A percentile compares a stretch with the other conserved stretches of the same genome.
phyloP scores from a whole-genome alignment of 1,284 basidiomycete genomes.

The Earliella scabrosa region DNA sequence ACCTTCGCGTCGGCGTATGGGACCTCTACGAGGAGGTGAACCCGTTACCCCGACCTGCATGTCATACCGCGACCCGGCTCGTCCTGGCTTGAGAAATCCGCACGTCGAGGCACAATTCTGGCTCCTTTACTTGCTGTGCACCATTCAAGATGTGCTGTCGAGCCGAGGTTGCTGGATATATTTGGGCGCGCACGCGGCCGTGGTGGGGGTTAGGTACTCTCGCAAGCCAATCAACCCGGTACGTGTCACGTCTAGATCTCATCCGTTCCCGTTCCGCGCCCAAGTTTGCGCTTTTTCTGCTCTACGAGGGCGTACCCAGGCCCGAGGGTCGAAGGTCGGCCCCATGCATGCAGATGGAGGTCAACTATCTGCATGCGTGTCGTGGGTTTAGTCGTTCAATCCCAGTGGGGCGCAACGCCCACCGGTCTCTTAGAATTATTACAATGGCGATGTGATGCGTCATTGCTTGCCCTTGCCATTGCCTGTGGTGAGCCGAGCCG shows the following conservation, averaged over 20 bases:
- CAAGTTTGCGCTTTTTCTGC: no score
- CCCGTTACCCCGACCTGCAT: conserved; percentile 40
- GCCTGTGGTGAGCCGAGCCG: no score
- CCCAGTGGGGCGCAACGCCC: no score
- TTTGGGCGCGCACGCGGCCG: conserved; percentile 49
- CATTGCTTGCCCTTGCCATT: no score
- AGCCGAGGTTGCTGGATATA: conserved; percentile 56
- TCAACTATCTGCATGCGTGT: no score
- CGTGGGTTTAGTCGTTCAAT: no score
- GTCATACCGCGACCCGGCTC: conserved; percentile 46
- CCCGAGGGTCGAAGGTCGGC: no score
- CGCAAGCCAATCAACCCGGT: conserved; percentile 71
- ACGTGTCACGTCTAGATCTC: conserved; percentile 36
- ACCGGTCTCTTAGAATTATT: no score
- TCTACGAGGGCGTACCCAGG: no score
- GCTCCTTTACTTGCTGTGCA: conserved; percentile 66
- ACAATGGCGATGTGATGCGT: no score
- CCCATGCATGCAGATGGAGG: no score
- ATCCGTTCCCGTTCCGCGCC: no score
- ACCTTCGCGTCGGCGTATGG: conserved; percentile 72
- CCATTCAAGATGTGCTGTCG: conserved; percentile 64
- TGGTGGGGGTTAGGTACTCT: conserved; percentile 63
- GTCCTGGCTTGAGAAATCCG: conserved; percentile 50
- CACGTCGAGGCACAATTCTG: conserved; percentile 52
- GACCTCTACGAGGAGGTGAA: conserved; percentile 69